Percentiles rank a stretch among this genome's conserved stretches.
Evolutionary conservation across 2,329 filamentous ascomycete genomes (phyloP).

Genomic region (Basipetospora chlamydospora): DNA sequence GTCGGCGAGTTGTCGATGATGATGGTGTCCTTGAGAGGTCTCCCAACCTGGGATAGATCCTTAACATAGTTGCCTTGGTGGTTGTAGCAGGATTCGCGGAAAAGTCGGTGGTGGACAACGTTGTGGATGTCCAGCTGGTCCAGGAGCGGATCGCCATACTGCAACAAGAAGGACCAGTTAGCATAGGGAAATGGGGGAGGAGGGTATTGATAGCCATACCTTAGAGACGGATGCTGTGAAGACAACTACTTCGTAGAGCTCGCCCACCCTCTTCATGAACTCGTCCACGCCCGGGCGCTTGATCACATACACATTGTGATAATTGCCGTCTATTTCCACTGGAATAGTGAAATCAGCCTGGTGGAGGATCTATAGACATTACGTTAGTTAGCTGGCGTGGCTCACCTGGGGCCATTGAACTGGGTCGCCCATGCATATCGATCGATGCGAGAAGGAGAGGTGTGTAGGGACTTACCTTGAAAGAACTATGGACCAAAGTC

Average conservation of each 20-base stretch:
- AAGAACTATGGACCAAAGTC: conserved; percentile 94
- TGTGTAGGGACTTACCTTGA: conserved; percentile 53
- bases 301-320: conserved; percentile 98
- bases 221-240: conserved; percentile 98
- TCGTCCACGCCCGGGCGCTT: conserved; percentile 97
- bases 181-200: too few species aligned
- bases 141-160: conserved; percentile 92
- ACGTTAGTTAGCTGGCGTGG: conserved; percentile 7
- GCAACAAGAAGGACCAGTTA: too few species aligned
- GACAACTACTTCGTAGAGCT: conserved; percentile 95
- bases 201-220: conserved; percentile 29
- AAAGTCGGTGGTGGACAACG: conserved; percentile 88
- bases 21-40: conserved; percentile 92
- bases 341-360: conserved; percentile 98
- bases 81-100: conserved; percentile 98
- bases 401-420: too few species aligned
- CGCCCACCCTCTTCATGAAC: conserved; percentile 97
- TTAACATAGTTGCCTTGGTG: conserved; percentile 99
- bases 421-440: too few species aligned
- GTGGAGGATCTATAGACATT: conserved; percentile 62
- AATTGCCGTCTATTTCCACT: conserved; percentile 96
- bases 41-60: conserved; percentile 91
- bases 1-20: conserved; percentile 99
- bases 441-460: background rate
- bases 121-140: conserved; percentile 96